Conservation (phyloP, 257 asterid genomes). For the Solanum medicagineum region DNA sequence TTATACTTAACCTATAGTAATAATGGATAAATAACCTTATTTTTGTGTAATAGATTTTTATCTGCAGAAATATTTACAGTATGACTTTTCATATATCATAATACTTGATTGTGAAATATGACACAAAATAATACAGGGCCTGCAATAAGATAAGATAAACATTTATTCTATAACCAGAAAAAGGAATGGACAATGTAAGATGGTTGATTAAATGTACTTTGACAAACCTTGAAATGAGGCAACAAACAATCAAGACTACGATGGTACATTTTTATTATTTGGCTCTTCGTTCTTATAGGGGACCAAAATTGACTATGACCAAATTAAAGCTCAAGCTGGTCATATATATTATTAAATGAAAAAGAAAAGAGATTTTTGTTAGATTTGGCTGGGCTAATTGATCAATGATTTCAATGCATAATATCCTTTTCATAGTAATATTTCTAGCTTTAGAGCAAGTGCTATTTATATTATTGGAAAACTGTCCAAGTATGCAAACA, state of each 20-base stretch:
- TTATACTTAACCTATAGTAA: neutral
- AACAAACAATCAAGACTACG: neutral
- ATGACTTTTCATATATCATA: neutral
- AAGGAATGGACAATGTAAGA: neutral
- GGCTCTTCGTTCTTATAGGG: neutral
- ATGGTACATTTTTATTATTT: neutral
- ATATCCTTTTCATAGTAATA: neutral
- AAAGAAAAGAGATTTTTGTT: neutral
- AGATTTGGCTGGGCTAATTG: neutral
- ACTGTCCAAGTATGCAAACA: no score
- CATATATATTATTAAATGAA: neutral
- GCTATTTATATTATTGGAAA: no score
- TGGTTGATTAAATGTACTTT: neutral
- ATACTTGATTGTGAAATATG: neutral
- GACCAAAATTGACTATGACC: neutral
- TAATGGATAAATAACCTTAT: neutral
- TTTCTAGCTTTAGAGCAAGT: neutral
- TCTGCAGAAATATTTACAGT: neutral
- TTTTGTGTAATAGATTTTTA: neutral
- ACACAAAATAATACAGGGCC: neutral
- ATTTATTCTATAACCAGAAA: neutral
- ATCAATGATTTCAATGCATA: neutral
- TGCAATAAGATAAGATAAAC: neutral
- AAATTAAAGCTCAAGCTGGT: neutral
- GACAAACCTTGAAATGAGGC: neutral